These are phyloP conservation scores for Wickerhamomyces alni DNA, from an alignment of 805 yeast species.

Conservation along the genomic window DNA sequence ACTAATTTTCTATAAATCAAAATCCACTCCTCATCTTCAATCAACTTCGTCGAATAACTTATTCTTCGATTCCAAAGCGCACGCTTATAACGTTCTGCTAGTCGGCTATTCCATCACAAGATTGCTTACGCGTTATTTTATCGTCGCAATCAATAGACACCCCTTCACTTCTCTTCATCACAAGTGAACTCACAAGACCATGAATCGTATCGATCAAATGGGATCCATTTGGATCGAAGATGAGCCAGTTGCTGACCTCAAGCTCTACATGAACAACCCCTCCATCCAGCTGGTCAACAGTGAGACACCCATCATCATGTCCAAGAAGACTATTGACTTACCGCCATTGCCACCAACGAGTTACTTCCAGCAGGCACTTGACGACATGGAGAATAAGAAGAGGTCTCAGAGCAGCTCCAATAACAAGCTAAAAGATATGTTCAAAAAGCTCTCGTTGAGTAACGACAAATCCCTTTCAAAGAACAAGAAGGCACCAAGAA, in stretches of 20 bases:
- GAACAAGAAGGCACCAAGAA: slow-evolving; percentile 2
- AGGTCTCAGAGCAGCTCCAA: neutral
- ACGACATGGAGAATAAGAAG: slow-evolving; percentile 2
- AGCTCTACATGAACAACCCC: slow-evolving; percentile 26
- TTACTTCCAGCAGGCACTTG: slow-evolving; percentile 11
- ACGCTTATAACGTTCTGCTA: too few relatives aligned
- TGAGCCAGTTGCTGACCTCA: slow-evolving; percentile 25
- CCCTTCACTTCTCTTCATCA: too few relatives aligned
- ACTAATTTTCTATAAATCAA: too few relatives aligned
- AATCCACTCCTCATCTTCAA: too few relatives aligned
- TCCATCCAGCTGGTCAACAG: slow-evolving; percentile 29
- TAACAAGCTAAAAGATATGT: slow-evolving; percentile 22
- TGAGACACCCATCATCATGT: slow-evolving; percentile 25
- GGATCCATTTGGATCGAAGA: slow-evolving; percentile 39
- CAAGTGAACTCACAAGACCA: too few relatives aligned
- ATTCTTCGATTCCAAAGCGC: too few relatives aligned
- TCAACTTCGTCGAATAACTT: too few relatives aligned
- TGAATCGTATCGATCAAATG: slow-evolving; percentile 17
- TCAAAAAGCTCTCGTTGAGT: slow-evolving; percentile 24
- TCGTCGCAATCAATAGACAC: too few relatives aligned
- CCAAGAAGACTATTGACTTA: slow-evolving; percentile 29
- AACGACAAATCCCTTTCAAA: slow-evolving; percentile 4
- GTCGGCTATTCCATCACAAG: too few relatives aligned
- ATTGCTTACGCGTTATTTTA: too few relatives aligned
- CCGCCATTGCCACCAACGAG: slow-evolving; percentile 29